Percentiles rank a stretch among this genome's conserved stretches.
phyloP scores from a whole-genome alignment of 352 stramenopile genomes.

The Phytophthora sansomeana region DNA sequence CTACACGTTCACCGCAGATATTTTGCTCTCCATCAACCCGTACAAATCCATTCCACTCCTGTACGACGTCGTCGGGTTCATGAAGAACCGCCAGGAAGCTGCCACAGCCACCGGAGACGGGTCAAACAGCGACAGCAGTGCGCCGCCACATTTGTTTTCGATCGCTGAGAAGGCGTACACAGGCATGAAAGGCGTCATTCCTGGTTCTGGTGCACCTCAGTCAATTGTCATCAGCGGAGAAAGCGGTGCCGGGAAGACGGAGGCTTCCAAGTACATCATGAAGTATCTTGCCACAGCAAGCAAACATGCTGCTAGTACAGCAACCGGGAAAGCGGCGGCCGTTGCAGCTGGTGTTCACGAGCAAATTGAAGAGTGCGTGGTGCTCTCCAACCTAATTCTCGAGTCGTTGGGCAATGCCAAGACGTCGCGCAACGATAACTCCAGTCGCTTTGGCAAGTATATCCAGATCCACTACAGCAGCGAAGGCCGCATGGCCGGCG shows the following conservation, averaged over 20 bases:
- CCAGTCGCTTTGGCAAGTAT: conserved; percentile 92
- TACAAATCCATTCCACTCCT: conserved; percentile 90
- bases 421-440: conserved; percentile 90
- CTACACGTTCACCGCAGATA: conserved; percentile 89
- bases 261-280: conserved; percentile 95
- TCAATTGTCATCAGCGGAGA: conserved; percentile 96
- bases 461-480: conserved; percentile 87
- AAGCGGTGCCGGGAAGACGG: conserved; percentile 94
- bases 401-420: conserved; percentile 90
- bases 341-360: conserved; percentile 57
- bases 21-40: conserved; percentile 86
- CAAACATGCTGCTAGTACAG: conserved; percentile 48
- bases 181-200: conserved; percentile 68
- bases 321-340: conserved; percentile 11
- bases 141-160: conserved; percentile 78
- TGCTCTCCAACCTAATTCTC: conserved; percentile 84
- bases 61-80: conserved; percentile 83
- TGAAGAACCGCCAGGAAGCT: conserved; percentile 52
- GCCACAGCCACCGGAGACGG: conserved; percentile 33
- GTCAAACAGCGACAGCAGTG: conserved; percentile 37
- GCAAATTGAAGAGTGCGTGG: conserved; percentile 84
- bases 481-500: conserved; percentile 75
- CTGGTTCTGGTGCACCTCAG: conserved; percentile 76
- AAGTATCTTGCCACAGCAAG: conserved; percentile 87
- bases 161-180: conserved; percentile 84